Percentiles rank a stretch among this genome's conserved stretches.
Conservation (phyloP, 164 flowering plant genomes). For the Hamamelis virginiana region DNA sequence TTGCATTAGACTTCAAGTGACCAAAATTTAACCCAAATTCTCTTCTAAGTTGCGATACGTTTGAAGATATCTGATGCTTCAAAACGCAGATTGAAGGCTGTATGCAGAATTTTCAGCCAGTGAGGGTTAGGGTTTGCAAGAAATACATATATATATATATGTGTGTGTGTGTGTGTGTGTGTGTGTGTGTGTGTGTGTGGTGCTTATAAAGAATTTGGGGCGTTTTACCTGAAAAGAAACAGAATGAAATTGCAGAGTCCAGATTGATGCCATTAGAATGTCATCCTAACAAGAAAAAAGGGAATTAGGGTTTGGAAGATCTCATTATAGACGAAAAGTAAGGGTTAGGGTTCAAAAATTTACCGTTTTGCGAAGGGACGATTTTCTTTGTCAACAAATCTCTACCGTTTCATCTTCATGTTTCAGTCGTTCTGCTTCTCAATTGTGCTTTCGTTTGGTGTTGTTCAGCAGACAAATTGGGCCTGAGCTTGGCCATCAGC, state of each 20-base stretch:
- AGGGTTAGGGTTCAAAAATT: background rate
- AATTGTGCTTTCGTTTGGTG: too few relatives aligned
- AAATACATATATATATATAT: background rate
- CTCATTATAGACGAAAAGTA: background rate
- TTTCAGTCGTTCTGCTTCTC: too few relatives aligned
- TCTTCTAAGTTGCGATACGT: slow-evolving; percentile 15
- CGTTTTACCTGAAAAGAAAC: slow-evolving; percentile 25
- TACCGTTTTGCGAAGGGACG: too few relatives aligned
- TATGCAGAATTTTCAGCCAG: background rate
- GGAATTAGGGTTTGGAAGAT: slow-evolving; percentile 13
- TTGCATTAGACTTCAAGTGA: background rate
- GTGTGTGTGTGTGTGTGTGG: too few relatives aligned
- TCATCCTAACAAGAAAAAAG: slow-evolving; percentile 12
- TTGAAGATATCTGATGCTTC: slow-evolving; percentile 22
- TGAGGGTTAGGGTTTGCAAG: background rate
- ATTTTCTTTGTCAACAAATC: too few relatives aligned
- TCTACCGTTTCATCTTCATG: too few relatives aligned
- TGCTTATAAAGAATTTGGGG: background rate
- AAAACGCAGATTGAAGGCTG: slow-evolving; percentile 17
- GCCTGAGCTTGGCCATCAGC: too few relatives aligned
- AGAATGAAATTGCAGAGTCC: slow-evolving; percentile 33
- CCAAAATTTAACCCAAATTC: slow-evolving; percentile 2
- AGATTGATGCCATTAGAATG: slow-evolving; percentile 38
- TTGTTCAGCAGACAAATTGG: too few relatives aligned
- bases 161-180: too few relatives aligned